phyloP scores from a whole-genome alignment of 164 flowering plant species.

The Vitis labrusca region DNA sequence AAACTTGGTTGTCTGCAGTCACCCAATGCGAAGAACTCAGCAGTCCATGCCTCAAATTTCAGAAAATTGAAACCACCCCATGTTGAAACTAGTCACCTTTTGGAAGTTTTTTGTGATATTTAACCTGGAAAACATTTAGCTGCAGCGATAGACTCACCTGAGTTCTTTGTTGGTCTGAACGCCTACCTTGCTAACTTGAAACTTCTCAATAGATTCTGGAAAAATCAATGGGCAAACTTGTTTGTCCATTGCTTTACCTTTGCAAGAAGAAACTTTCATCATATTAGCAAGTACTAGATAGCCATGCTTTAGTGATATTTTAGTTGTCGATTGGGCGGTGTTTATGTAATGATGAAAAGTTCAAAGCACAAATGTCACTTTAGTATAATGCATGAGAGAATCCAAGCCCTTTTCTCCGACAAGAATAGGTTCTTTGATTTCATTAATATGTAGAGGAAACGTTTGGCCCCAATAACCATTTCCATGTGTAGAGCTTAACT shows the following conservation, averaged over 20 bases:
- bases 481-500: background rate
- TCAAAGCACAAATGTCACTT: slow-evolving; percentile 11
- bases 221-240: background rate
- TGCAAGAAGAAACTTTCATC: background rate
- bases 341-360: slow-evolving; percentile 15
- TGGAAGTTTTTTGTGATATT: no score
- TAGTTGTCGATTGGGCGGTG: background rate
- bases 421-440: slow-evolving; percentile 9
- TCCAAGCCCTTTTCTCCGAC: background rate
- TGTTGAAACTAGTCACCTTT: no score
- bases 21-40: no score
- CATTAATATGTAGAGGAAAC: background rate
- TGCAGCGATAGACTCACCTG: no score
- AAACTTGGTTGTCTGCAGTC: no score
- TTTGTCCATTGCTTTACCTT: background rate
- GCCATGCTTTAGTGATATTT: background rate
- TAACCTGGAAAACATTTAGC: no score
- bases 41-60: no score
- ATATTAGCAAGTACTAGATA: background rate
- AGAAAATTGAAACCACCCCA: no score
- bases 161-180: no score
- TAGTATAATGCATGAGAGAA: background rate
- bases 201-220: no score
- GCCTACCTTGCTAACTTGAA: no score
- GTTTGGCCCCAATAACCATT: background rate